A percentile compares a stretch with the other conserved stretches of the same genome.
These are phyloP conservation scores for Clitoria ternatea DNA, from an alignment of 306 rosid species.

Conservation along the genomic window DNA sequence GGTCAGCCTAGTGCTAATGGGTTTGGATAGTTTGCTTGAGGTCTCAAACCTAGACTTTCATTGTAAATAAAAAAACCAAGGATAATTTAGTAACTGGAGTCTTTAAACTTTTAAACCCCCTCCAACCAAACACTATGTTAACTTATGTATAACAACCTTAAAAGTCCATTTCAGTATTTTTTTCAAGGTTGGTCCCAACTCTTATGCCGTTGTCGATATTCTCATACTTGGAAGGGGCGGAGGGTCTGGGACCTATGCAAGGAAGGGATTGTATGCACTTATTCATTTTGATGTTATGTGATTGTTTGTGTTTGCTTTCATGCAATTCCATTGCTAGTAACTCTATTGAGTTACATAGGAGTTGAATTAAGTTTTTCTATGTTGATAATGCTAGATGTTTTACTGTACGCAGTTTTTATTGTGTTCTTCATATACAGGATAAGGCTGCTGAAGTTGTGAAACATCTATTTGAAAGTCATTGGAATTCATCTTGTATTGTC, in stretches of 20 bases:
- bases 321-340: not conserved
- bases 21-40: too few relatives aligned
- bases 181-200: not conserved
- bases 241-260: not conserved
- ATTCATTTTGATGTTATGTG: conserved; percentile 7
- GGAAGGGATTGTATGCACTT: not conserved
- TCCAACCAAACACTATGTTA: not conserved
- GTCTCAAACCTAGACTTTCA: too few relatives aligned
- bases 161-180: too few relatives aligned
- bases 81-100: too few relatives aligned
- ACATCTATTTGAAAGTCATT: conserved; percentile 56
- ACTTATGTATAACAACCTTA: not conserved
- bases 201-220: not conserved
- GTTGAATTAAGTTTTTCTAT: not conserved
- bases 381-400: conserved; percentile 1
- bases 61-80: too few relatives aligned
- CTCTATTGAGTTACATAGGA: conserved; percentile 7
- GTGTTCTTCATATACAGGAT: conserved; percentile 43
- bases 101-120: too few relatives aligned
- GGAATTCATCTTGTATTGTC: conserved; percentile 61
- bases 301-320: not conserved
- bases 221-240: not conserved
- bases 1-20: too few relatives aligned
- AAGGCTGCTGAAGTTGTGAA: conserved; percentile 59
- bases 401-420: conserved; percentile 9